Conservation (phyloP, 768 basidiomycete genomes). For the Dendrothele bispora region DNA sequence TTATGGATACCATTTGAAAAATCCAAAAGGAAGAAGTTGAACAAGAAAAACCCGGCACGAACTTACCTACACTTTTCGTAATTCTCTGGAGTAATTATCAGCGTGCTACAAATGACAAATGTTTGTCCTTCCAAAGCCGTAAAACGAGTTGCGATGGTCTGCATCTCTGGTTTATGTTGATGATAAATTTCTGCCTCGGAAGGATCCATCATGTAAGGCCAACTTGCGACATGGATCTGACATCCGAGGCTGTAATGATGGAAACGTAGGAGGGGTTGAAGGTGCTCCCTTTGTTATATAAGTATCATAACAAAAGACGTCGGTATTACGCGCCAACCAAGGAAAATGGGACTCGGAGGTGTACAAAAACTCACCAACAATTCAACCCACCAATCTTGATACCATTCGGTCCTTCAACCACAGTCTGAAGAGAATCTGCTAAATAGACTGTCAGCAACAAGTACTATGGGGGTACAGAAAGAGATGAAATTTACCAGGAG, state of each 20-base stretch:
- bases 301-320: too few relatives aligned
- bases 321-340: not conserved
- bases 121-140: constrained; percentile 17
- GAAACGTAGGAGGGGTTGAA: constrained; percentile 16
- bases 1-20: not conserved
- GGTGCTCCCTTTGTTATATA: constrained; percentile 14
- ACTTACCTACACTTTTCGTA: constrained; percentile 13
- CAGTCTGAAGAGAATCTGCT: constrained; percentile 15
- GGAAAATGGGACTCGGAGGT: not conserved
- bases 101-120: constrained; percentile 17
- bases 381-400: constrained; percentile 9
- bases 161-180: constrained; percentile 13
- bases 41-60: too few relatives aligned
- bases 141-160: constrained; percentile 9
- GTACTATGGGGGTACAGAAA: not conserved
- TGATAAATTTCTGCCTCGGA: constrained; percentile 7
- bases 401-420: constrained; percentile 12
- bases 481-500: constrained; percentile 8
- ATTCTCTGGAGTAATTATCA: constrained; percentile 10
- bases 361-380: constrained; percentile 11
- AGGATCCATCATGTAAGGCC: constrained; percentile 14
- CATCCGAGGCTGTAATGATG: constrained; percentile 16
- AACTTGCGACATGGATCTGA: constrained; percentile 15
- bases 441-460: not conserved
- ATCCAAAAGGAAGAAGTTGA: not conserved